These are phyloP conservation scores for Talaromyces albobiverticillius DNA, from an alignment of 2,329 filamentous ascomycete genomes.

Conservation along the genomic window DNA sequence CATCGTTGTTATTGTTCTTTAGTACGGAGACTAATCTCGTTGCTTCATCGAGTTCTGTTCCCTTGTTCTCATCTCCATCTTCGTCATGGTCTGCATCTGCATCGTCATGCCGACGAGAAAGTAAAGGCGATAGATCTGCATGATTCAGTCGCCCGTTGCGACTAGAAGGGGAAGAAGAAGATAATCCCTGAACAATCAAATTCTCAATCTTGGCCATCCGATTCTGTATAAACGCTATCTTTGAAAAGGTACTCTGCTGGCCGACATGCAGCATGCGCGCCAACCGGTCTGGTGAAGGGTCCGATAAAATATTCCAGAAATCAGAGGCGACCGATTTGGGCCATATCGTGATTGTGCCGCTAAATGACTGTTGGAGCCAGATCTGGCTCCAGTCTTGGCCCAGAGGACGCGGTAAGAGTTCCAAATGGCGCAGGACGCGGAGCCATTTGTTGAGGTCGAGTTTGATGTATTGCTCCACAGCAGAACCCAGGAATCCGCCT, in stretches of 20 bases:
- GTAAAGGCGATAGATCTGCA: conserved; percentile 24
- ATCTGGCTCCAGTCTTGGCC: conserved; percentile 97
- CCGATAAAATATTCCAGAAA: conserved; percentile 80
- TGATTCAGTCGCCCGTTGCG: conserved; percentile 11
- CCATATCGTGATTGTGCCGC: conserved; percentile 95
- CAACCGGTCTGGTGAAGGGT: conserved; percentile 72
- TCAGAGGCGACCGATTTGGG: conserved; percentile 76
- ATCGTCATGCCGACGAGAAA: conserved; percentile 25
- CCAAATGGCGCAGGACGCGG: conserved; percentile 86
- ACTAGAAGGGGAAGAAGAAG: conserved; percentile 28
- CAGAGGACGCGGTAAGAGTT: conserved; percentile 82
- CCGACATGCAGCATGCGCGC: conserved; percentile 88
- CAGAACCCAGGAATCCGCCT: conserved; percentile 88
- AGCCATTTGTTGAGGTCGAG: conserved; percentile 97
- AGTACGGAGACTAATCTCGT: conserved; percentile 4
- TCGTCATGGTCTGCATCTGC: neutral
- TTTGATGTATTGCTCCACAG: conserved; percentile 91
- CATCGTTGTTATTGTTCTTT: conserved; percentile 19
- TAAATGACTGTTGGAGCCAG: conserved; percentile 85
- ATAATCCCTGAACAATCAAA: conserved; percentile 56
- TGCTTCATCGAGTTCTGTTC: conserved; percentile 7
- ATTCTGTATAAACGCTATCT: conserved; percentile 87
- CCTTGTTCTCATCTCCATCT: conserved; percentile 1
- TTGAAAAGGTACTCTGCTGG: conserved; percentile 84
- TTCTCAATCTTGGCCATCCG: conserved; percentile 74